These are phyloP conservation scores for Delphinella strobiligena DNA, from an alignment of 2,329 filamentous ascomycete genomes.

Conservation along the genomic window DNA sequence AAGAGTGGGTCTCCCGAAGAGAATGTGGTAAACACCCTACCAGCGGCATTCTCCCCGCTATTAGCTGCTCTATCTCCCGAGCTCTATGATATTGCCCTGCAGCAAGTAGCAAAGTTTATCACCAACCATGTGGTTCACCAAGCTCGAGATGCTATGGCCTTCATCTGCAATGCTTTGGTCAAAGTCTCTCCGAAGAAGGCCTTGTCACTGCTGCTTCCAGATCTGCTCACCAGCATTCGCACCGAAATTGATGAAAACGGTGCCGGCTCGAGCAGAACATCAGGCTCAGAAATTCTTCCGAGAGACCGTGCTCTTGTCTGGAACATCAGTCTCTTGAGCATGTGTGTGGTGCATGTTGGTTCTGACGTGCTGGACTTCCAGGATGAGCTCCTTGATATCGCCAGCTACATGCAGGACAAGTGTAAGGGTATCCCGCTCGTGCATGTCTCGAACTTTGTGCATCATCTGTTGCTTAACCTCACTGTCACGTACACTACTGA, in stretches of 20 bases:
- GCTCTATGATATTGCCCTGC: slow-evolving; percentile 79
- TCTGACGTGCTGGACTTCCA: slow-evolving; percentile 81
- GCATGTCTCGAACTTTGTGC: slow-evolving; percentile 94
- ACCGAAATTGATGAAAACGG: slow-evolving; percentile 96
- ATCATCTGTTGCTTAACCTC: slow-evolving; percentile 87
- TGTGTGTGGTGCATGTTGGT: slow-evolving; percentile 95
- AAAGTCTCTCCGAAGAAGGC: slow-evolving; percentile 94
- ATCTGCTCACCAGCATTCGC: slow-evolving; percentile 81
- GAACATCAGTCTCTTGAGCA: slow-evolving; percentile 94
- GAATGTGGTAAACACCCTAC: slow-evolving; percentile 89
- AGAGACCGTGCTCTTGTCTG: slow-evolving; percentile 87
- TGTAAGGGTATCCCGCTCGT: slow-evolving; percentile 90
- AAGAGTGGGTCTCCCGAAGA: slow-evolving; percentile 90
- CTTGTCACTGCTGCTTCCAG: slow-evolving; percentile 77
- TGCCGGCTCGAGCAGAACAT: slow-evolving; percentile 86
- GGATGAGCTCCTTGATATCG: slow-evolving; percentile 79
- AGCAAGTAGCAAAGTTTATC: slow-evolving; percentile 87
- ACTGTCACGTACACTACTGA: slow-evolving; percentile 92
- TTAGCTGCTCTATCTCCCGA: slow-evolving; percentile 86
- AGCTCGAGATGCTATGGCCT: slow-evolving; percentile 93
- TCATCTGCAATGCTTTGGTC: slow-evolving; percentile 92
- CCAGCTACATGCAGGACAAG: slow-evolving; percentile 90
- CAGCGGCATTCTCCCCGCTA: slow-evolving; percentile 79
- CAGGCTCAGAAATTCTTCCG: slow-evolving; percentile 83
- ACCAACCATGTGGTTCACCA: slow-evolving; percentile 93